Evolutionary conservation across 2,329 filamentous ascomycete species (phyloP).

Genomic region (Neurospora sp.): DNA sequence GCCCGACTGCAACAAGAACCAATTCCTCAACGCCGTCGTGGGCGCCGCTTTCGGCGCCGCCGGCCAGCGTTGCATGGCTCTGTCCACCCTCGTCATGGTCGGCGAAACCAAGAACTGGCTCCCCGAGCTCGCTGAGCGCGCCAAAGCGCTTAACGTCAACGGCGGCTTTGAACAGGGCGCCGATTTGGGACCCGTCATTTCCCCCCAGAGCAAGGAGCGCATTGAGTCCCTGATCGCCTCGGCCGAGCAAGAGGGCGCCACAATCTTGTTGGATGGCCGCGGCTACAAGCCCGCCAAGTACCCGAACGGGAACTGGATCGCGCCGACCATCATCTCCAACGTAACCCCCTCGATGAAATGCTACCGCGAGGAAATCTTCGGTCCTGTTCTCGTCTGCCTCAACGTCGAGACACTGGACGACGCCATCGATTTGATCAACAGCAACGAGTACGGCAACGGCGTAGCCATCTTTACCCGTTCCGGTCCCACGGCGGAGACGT

Average conservation of each 20-base stretch:
- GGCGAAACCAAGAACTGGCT: constrained; percentile 81
- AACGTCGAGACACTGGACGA: constrained; percentile 71
- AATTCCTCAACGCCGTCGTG: constrained; percentile 74
- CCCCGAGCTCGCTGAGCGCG: constrained; percentile 64
- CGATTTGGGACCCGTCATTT: constrained; percentile 76
- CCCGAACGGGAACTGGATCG: constrained; percentile 78
- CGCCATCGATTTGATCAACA: constrained; percentile 72
- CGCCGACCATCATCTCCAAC: constrained; percentile 72
- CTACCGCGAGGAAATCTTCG: constrained; percentile 80
- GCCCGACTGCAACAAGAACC: constrained; percentile 84
- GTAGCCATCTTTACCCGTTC: constrained; percentile 76
- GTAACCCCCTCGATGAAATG: constrained; percentile 75
- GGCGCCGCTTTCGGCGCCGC: constrained; percentile 80
- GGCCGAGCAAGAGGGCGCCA: constrained; percentile 72
- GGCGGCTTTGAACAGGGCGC: constrained; percentile 74
- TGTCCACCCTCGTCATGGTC: constrained; percentile 74
- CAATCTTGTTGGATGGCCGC: constrained; percentile 71
- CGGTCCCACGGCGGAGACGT: constrained; percentile 65
- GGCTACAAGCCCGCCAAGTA: constrained; percentile 68
- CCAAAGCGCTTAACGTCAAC: constrained; percentile 63
- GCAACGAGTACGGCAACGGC: constrained; percentile 80
- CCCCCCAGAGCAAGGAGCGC: constrained; percentile 65
- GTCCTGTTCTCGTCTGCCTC: constrained; percentile 73
- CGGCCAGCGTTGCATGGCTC: constrained; percentile 78
- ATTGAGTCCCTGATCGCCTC: constrained; percentile 68